These are phyloP conservation scores for Talaromyces sp. DNA, from an alignment of 2,329 filamentous ascomycete genomes.

Conservation along the genomic window DNA sequence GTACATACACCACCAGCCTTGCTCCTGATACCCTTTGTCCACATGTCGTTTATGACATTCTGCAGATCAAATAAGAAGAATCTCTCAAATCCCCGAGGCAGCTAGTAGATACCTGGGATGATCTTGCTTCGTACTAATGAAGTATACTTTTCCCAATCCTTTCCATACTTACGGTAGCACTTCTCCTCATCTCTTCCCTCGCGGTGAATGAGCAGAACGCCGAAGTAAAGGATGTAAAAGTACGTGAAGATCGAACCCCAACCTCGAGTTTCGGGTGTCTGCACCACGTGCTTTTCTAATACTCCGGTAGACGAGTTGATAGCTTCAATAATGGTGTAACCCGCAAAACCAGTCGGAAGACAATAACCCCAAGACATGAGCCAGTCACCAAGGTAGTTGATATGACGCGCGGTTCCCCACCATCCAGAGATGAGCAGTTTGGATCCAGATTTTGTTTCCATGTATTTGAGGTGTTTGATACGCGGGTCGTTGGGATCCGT, in stretches of 20 bases:
- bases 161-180: constrained; percentile 84
- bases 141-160: constrained; percentile 87
- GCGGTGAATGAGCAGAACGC: constrained; percentile 76
- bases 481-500: constrained; percentile 77
- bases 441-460: constrained; percentile 77
- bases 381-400: constrained; percentile 97
- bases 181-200: constrained; percentile 87
- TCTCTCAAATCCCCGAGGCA: neutral
- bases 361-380: constrained; percentile 88
- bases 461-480: constrained; percentile 76
- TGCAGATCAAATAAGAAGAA: neutral
- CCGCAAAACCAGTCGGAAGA: constrained; percentile 78
- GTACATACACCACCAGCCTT: neutral
- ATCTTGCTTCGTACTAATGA: constrained; percentile 77
- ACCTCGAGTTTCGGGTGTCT: constrained; percentile 69
- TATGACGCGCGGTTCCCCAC: constrained; percentile 89
- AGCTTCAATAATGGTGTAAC: constrained; percentile 64
- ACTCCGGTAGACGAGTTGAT: constrained; percentile 52
- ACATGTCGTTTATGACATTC: neutral
- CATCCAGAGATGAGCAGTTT: constrained; percentile 80
- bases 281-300: constrained; percentile 67
- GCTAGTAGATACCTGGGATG: constrained; percentile 76
- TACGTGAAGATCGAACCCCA: constrained; percentile 89
- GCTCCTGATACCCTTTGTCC: neutral
- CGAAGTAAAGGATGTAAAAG: constrained; percentile 93